Base-by-base conservation (phyloP, 1,284 basidiomycete genomes). In the Microbotryum saponariae region DNA sequence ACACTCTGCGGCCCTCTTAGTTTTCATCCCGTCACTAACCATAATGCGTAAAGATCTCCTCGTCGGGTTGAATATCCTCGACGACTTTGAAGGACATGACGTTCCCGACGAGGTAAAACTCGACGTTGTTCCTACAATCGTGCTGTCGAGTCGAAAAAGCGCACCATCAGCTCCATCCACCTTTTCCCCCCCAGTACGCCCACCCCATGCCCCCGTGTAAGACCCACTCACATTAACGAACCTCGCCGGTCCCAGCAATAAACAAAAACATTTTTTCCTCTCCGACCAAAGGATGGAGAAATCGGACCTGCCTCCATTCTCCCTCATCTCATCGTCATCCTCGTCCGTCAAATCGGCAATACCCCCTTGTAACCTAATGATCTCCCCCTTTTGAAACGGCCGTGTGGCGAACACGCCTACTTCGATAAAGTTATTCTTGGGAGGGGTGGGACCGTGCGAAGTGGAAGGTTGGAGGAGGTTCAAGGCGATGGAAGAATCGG, bases 281-380 rank as follows among this genome's bases (percentile, higher is more conserved):
- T 87, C 87, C 49, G 88, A 91, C 74, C 90, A 87, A 62, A 93
- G 89, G 70, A 94, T 89, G 72, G 88, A 91, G 72, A 93, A 94
- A 74, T 94, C 91, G 70, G 87, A 81, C 59, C 88, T 81, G 62
- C 87, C 86, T 66, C 88, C 87, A 55, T 81, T 82, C 54, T 54
- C 31, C 7, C 66, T 87, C 68, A 91, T 81, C 67, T 88, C 86
- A 73, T 82, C 82, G 72, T 89, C 88, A 71, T 90, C 86, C 65
- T 88, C 85, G 54, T 87, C 86, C 8, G 86, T 85, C 48, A 91
- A 76, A 73, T 90, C 83, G 14, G 88, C 88, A 82, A 91, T 89
- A 27, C 88, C 90, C 37, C 90, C 89, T 23, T 72, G 73, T n/a
- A 77, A 67, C 21, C 82, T 82, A 67, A 92, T 85, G 64, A 89